A percentile compares a stretch with the other conserved stretches of the same genome.
Conservation (phyloP, 768 basidiomycete genomes). For the Boletus pseudo-olivaceus region DNA sequence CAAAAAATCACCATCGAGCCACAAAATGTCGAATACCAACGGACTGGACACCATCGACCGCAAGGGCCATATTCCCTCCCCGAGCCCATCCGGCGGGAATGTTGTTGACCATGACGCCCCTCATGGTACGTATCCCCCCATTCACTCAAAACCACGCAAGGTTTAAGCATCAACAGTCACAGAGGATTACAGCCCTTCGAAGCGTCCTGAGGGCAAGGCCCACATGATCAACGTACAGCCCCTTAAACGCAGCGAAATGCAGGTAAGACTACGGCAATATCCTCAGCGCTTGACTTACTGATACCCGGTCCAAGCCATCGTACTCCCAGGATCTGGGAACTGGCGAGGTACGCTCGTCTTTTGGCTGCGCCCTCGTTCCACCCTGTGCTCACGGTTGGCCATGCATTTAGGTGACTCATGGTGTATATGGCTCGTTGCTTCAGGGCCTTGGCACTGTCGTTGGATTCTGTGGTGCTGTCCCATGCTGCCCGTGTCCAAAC, state of each 20-base stretch:
- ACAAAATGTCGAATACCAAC: slow-evolving; percentile 26
- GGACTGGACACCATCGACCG: slow-evolving; percentile 33
- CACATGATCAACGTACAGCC: slow-evolving; percentile 81
- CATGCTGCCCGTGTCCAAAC: slow-evolving; percentile 83
- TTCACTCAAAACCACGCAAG: background rate
- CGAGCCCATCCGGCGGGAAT: slow-evolving; percentile 44
- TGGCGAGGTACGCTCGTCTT: slow-evolving; percentile 39
- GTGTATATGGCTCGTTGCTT: slow-evolving; percentile 79
- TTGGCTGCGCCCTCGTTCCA: background rate
- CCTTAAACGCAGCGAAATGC: slow-evolving; percentile 82
- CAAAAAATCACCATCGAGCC: background rate
- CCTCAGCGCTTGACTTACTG: background rate
- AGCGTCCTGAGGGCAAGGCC: slow-evolving; percentile 32
- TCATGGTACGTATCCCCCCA: slow-evolving; percentile 43
- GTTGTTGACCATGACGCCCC: slow-evolving; percentile 73
- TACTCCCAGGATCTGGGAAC: slow-evolving; percentile 89
- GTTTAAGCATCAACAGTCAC: slow-evolving; percentile 48
- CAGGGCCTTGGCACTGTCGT: slow-evolving; percentile 63
- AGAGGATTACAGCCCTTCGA: slow-evolving; percentile 44
- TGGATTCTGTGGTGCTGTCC: slow-evolving; percentile 71
- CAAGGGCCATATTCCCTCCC: slow-evolving; percentile 52
- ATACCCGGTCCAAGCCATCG: slow-evolving; percentile 56
- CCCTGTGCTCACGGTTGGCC: background rate
- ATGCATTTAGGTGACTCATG: slow-evolving; percentile 64
- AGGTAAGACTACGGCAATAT: slow-evolving; percentile 43